Conservation (phyloP, 805 yeast genomes). For the Yamadazyma kitorensis region DNA sequence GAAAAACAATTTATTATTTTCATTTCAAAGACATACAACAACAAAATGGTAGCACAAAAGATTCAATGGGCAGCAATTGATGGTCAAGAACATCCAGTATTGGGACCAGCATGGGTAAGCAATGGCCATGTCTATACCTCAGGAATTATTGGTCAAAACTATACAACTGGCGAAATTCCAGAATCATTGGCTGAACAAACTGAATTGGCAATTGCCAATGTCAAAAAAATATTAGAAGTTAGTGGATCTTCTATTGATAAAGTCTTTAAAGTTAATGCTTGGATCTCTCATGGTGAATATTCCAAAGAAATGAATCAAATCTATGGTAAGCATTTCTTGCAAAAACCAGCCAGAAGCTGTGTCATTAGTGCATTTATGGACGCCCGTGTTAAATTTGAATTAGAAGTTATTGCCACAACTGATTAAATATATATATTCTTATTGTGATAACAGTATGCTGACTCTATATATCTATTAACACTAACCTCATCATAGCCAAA, state of each 20-base stretch:
- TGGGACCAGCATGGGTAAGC: conserved; percentile 27
- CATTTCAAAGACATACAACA: too few species aligned
- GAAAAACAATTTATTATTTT: too few species aligned
- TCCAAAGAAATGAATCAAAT: conserved; percentile 44
- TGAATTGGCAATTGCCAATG: conserved; percentile 41
- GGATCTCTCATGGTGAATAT: conserved; percentile 43
- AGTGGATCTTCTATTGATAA: conserved; percentile 46
- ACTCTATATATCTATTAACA: too few species aligned
- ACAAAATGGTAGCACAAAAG: conserved; percentile 17
- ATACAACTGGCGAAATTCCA: conserved; percentile 39
- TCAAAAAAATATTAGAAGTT: conserved; percentile 39
- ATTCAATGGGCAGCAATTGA: conserved; percentile 26
- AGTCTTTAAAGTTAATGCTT: conserved; percentile 49
- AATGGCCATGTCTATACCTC: conserved; percentile 42
- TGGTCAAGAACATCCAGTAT: conserved; percentile 29
- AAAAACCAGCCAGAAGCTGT: conserved; percentile 54
- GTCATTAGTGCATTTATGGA: conserved; percentile 52
- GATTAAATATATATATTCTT: too few species aligned
- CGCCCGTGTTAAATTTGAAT: conserved; percentile 47
- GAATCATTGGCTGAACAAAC: conserved; percentile 45
- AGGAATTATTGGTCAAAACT: conserved; percentile 45
- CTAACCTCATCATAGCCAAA: too few species aligned
- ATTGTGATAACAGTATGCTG: too few species aligned
- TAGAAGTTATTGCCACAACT: conserved; percentile 46
- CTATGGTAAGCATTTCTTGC: conserved; percentile 44